Evolutionary conservation across 768 basidiomycete genomes (phyloP), one percentile per base, ranked within the genome.

Genomic region (Mycena epipterygia): DNA sequence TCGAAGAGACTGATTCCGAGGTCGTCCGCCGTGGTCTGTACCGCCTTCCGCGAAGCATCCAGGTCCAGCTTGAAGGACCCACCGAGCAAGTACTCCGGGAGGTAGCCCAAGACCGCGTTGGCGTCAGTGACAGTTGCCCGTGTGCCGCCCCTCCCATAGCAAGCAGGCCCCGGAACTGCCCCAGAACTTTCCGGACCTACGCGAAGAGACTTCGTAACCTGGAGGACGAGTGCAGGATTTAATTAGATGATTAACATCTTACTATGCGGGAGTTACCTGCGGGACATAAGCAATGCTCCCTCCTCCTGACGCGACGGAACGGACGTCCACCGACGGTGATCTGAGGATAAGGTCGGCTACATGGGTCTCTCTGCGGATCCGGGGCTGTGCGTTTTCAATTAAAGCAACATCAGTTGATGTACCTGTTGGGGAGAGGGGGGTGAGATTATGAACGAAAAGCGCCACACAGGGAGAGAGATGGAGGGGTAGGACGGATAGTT

Each of bases 111-210:
- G 3, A 76, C 70, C 12, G 65, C 73, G 32, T 76, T 76, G 9
- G 75, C 75, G 37, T 76, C 57, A 2, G 39, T 42, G 17, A 58
- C 39, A 41, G 57, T 58, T 17, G 57, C 57, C 5, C 44, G 57
- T 14, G 27, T 58, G 57, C 57, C 57, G 30, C 59, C 37, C 5
- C 33, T 66, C 16, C 49, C 49, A 35, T 76, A 76, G 49, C 71
- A 72, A 30, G 74, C 73, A 21, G 64, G 64, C 23, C 39, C 30
- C 32, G 73, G 73, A 46, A 70, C 46, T 21, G 73, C 75, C 13
- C 75, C 73, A 21, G 73, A 58, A 33, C 67, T 70, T 37, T 71
- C 66, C 29, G 75, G 75, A 11, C 74, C 74, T 2, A 75, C 74
- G n/a, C 73, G 69, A 8, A 73, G 63, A 13, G 73, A 62, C 21